These are phyloP conservation scores for Hirsutella minnesotensis DNA, from an alignment of 2,329 filamentous ascomycete genomes.

Conservation along the genomic window DNA sequence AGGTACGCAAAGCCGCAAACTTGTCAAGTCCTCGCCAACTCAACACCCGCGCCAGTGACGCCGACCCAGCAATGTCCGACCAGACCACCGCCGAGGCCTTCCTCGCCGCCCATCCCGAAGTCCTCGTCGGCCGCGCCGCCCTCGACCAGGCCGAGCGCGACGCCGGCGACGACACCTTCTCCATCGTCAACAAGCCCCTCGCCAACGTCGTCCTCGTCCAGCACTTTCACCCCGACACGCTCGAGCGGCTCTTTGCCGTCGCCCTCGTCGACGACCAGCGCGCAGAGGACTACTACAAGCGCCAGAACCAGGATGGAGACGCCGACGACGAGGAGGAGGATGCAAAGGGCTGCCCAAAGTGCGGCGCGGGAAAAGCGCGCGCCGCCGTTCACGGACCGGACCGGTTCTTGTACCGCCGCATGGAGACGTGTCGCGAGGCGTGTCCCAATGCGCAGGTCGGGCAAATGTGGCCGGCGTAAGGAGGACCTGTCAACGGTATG, in stretches of 20 bases:
- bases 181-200: conserved; percentile 7
- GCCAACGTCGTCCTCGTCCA: conserved; percentile 6
- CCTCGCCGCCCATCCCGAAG: conserved; percentile 6
- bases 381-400: background rate
- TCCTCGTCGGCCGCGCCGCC: conserved; percentile 7
- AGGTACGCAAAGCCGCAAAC: too few species aligned
- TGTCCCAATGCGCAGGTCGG: conserved; percentile 3
- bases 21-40: background rate
- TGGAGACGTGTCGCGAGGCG: conserved; percentile 1
- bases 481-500: too few species aligned
- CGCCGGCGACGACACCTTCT: conserved; percentile 6
- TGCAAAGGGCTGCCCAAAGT: conserved; percentile 1
- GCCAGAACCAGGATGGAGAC: conserved; percentile 4
- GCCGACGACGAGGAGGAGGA: background rate
- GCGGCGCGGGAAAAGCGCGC: conserved; percentile 2
- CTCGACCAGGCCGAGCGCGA: conserved; percentile 3
- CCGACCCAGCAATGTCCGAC: too few species aligned
- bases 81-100: conserved; percentile 1
- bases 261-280: conserved; percentile 5
- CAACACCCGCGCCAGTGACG: too few species aligned
- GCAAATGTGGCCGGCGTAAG: conserved; percentile 3
- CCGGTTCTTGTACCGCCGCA: conserved; percentile 2
- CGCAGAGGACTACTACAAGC: conserved; percentile 4
- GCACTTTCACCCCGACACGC: conserved; percentile 7
- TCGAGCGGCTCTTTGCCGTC: conserved; percentile 6